phyloP scores from a whole-genome alignment of 116 monocot genomes.

The Cymodocea nodosa region DNA sequence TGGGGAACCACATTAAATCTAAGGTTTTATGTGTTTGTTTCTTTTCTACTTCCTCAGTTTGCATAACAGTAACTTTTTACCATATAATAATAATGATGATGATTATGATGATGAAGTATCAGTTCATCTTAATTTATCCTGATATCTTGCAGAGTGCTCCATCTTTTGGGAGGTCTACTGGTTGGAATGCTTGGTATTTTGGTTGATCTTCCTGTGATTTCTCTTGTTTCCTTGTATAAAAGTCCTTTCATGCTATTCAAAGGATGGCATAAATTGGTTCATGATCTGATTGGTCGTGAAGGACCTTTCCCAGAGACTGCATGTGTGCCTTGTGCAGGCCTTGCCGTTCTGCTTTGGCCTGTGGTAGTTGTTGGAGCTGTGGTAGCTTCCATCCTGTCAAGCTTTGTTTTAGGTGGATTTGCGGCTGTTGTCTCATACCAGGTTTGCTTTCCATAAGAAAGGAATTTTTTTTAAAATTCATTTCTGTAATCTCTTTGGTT shows the following conservation, averaged over 20 bases:
- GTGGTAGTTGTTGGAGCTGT: slow-evolving; percentile 69
- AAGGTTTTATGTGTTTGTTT: too few relatives aligned
- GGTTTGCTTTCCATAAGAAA: slow-evolving; percentile 23
- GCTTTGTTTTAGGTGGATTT: slow-evolving; percentile 67
- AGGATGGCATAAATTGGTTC: slow-evolving; percentile 84
- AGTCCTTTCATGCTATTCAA: slow-evolving; percentile 91
- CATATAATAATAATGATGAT: too few relatives aligned
- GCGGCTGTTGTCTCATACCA: slow-evolving; percentile 74
- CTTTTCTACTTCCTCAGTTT: too few relatives aligned
- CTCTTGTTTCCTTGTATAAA: slow-evolving; percentile 55
- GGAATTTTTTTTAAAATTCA: background rate
- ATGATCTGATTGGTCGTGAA: slow-evolving; percentile 88
- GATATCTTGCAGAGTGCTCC: slow-evolving; percentile 5
- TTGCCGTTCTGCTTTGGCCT: slow-evolving; percentile 93
- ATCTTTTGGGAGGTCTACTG: slow-evolving; percentile 44
- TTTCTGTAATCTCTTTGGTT: background rate
- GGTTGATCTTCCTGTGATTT: slow-evolving; percentile 48
- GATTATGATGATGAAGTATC: too few relatives aligned
- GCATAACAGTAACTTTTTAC: too few relatives aligned
- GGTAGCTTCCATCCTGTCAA: slow-evolving; percentile 57
- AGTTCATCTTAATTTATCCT: background rate
- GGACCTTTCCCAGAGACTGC: slow-evolving; percentile 94
- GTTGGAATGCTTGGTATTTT: slow-evolving; percentile 53
- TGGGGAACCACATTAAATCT: too few relatives aligned
- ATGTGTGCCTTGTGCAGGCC: slow-evolving; percentile 95